phyloP scores from a whole-genome alignment of 2,329 filamentous ascomycete genomes.

The Fusarium goolgardi region DNA sequence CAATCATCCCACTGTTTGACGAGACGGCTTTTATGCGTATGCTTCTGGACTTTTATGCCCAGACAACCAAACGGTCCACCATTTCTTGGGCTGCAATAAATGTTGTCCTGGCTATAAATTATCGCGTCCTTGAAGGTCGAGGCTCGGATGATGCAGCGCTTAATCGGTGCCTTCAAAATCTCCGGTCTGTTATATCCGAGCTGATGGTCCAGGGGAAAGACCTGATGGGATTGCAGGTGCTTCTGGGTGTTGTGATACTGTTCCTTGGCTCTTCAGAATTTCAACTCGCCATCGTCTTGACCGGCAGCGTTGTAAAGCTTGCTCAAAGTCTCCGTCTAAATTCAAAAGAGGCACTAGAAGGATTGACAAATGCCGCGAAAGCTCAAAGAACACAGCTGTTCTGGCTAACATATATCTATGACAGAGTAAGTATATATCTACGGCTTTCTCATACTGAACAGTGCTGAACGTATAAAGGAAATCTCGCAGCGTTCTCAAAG shows the following conservation, averaged over 20 bases:
- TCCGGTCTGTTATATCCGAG: constrained; percentile 49
- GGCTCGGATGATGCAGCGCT: constrained; percentile 33
- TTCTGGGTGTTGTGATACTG: constrained; percentile 51
- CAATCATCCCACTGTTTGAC: constrained; percentile 50
- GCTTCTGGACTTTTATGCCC: constrained; percentile 50
- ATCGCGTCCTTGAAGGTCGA: constrained; percentile 40
- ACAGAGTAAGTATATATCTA: constrained; percentile 37
- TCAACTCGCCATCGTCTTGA: constrained; percentile 49
- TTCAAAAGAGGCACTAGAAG: constrained; percentile 32
- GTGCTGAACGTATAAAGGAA: constrained; percentile 41
- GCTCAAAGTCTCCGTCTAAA: constrained; percentile 51
- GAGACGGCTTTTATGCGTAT: constrained; percentile 51
- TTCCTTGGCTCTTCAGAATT: constrained; percentile 50
- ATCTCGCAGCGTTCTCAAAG: constrained; percentile 51
- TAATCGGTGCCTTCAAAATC: constrained; percentile 48
- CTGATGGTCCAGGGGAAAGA: constrained; percentile 49
- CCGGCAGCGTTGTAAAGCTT: constrained; percentile 50
- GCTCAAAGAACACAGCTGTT: constrained; percentile 51
- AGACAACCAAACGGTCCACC: constrained; percentile 27
- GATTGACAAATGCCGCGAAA: background rate
- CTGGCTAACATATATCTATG: constrained; percentile 53
- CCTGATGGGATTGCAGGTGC: constrained; percentile 50
- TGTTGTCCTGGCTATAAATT: constrained; percentile 50
- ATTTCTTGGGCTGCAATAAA: constrained; percentile 52
- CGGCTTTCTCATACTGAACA: background rate